Evolutionary conservation across 208 protist species (phyloP), one percentile per base, ranked within the genome.

Genomic region (Acanthamoeba sp.): DNA sequence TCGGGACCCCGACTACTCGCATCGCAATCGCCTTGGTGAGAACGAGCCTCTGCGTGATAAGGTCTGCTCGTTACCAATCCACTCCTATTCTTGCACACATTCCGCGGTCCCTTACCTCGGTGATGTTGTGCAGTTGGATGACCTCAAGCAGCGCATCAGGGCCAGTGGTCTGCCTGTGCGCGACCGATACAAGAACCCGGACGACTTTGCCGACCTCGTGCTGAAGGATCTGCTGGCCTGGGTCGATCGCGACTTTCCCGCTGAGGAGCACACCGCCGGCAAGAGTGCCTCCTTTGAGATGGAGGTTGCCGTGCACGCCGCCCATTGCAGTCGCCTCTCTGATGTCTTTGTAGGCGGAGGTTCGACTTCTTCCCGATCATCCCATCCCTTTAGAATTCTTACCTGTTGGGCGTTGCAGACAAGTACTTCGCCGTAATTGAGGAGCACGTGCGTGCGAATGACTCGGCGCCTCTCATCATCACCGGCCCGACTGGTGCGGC

Each of bases 161-260:
- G 59, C 50, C 27, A 91, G 85, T 24, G 85, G 85, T 9, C 38
- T 91, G 5, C 48, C 55, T 1, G 85, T 42, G 36, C 27, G 85
- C 5, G 85, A 91, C 18, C 38, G 71, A 9, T 91, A 91, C 59
- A 1, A n/a, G 27, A 36, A 7, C 27, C 85, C 50, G 12, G 59
- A 64, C 14, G 85, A 66, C n/a, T 71, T 91, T 24, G 85, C 85
- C 27, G 85, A 91, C 5, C 32, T 91, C 1, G 85, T 91, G 36
- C 38, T 91, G 36, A 66, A 71, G 42, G 85, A 91, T 36, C 29
- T 91, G 10, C 16, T 91, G 29, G 59, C 18, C 9, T 91, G 50
- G 57, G 48, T 91, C 24, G 85, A 91, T 27, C 48, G 57, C 22
- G 85, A 91, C 85, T 91, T 91, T 29, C 85, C 85, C 27, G 14